Conservation (phyloP, 306 rosid genomes). For the Acmispon strigosus region DNA sequence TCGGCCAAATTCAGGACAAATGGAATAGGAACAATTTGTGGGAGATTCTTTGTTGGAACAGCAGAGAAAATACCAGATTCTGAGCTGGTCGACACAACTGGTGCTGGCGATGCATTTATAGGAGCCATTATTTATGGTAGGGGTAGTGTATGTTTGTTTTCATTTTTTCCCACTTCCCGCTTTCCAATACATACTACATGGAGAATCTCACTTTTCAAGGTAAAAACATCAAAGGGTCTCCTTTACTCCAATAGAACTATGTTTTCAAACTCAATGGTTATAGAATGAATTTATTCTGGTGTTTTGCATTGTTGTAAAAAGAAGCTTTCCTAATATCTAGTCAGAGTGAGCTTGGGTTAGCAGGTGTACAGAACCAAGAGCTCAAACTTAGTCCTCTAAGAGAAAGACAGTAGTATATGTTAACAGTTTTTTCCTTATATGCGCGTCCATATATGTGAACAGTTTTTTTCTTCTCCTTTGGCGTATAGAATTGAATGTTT, state of each 20-base stretch:
- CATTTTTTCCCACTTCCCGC: too few relatives aligned
- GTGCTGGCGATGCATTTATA: constrained; percentile 94
- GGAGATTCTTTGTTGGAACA: constrained; percentile 78
- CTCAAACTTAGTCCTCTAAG: background rate
- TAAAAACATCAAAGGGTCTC: too few relatives aligned
- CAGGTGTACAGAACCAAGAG: background rate
- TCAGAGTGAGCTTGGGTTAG: background rate
- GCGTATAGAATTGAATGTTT: background rate
- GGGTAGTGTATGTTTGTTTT: background rate
- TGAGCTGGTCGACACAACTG: constrained; percentile 81
- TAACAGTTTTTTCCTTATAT: background rate
- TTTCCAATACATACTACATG: too few relatives aligned
- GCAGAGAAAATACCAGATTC: constrained; percentile 81
- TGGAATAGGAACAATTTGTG: constrained; percentile 64
- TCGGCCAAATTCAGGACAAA: constrained; percentile 53
- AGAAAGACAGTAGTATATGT: background rate
- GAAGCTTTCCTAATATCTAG: background rate
- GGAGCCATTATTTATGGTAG: constrained; percentile 91
- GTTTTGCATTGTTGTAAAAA: background rate
- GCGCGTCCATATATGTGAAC: background rate
- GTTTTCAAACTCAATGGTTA: too few relatives aligned
- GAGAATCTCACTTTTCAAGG: too few relatives aligned
- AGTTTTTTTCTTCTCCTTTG: background rate
- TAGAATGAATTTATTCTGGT: background rate
- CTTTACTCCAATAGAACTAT: too few relatives aligned